Percentiles rank a stretch among this genome's conserved stretches.
phyloP scores from a whole-genome alignment of 139 green algal species.

The Chlamydomonas sphaeroides region DNA sequence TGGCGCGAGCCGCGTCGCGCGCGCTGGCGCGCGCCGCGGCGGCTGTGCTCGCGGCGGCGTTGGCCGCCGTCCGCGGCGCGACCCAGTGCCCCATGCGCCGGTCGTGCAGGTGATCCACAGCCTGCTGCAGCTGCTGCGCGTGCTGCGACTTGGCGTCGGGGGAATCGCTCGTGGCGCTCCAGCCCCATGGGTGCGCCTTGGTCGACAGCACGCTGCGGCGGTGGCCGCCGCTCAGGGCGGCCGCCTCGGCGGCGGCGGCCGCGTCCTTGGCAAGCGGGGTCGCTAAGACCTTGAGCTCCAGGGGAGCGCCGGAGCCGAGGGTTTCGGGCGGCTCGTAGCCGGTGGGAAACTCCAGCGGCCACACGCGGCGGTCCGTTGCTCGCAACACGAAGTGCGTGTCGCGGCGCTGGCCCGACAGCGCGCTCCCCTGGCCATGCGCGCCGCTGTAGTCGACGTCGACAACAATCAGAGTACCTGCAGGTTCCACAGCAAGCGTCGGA shows the following conservation, averaged over 20 bases:
- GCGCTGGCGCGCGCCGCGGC: no score
- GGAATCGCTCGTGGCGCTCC: no score
- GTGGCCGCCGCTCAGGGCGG: no score
- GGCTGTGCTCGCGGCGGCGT: no score
- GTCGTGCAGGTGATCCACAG: neutral
- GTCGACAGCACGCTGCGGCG: neutral
- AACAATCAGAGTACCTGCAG: neutral
- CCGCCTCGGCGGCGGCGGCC: neutral
- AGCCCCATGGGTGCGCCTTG: no score
- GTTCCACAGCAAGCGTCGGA: no score
- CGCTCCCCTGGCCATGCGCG: neutral
- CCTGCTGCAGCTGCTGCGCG: neutral
- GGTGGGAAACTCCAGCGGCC: neutral
- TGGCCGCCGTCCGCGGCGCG: no score
- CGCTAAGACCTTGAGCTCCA: slow-evolving; percentile 4
- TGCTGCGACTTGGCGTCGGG: neutral
- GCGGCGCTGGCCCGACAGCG: neutral
- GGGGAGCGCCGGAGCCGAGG: neutral
- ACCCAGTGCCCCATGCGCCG: neutral
- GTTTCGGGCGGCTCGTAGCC: neutral
- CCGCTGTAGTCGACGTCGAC: neutral
- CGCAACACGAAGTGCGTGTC: slow-evolving; percentile 19
- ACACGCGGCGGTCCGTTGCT: neutral
- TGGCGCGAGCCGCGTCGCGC: no score
- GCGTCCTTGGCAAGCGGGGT: neutral